phyloP scores from a whole-genome alignment of 2,329 filamentous ascomycete genomes.

The Aaosphaeria arxii region DNA sequence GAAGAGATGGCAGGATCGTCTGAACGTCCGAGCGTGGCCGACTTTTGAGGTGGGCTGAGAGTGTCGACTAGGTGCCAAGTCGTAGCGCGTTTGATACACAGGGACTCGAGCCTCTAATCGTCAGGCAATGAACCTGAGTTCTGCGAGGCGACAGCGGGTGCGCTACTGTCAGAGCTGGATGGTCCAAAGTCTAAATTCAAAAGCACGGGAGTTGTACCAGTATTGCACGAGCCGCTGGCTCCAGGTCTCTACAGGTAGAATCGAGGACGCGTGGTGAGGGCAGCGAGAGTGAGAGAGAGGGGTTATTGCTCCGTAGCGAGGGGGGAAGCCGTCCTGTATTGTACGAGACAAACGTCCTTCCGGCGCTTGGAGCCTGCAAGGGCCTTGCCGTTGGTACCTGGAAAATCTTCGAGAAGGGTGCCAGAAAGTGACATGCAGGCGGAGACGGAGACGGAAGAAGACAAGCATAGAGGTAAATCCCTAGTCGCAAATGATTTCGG shows the following conservation, averaged over 20 bases:
- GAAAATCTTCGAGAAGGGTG: conserved; percentile 14
- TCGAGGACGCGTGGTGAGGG: background rate
- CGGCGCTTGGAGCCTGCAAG: conserved; percentile 20
- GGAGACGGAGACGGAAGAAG: conserved; percentile 1
- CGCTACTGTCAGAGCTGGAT: too few relatives aligned
- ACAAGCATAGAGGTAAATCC: conserved; percentile 1
- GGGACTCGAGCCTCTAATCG: conserved; percentile 6
- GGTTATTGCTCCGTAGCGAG: conserved; percentile 4
- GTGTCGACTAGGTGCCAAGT: conserved; percentile 20
- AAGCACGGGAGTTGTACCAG: background rate
- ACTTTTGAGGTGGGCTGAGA: conserved; percentile 36
- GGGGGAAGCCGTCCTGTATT: conserved; percentile 2
- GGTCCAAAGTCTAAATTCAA: too few relatives aligned
- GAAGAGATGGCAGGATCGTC: conserved; percentile 32
- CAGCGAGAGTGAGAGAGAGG: background rate
- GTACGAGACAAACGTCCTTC: background rate
- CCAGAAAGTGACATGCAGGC: conserved; percentile 10
- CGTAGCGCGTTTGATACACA: conserved; percentile 31
- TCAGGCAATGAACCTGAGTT: conserved; percentile 1
- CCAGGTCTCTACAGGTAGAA: background rate
- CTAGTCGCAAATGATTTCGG: background rate
- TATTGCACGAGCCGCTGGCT: too few relatives aligned
- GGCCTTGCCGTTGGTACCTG: conserved; percentile 30
- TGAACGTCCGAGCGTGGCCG: conserved; percentile 25
- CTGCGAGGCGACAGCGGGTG: background rate